Percentiles rank a stretch among this genome's conserved stretches.
Evolutionary conservation across 73 alveolate species (phyloP).

Genomic region (Paraurostyla sp.): DNA sequence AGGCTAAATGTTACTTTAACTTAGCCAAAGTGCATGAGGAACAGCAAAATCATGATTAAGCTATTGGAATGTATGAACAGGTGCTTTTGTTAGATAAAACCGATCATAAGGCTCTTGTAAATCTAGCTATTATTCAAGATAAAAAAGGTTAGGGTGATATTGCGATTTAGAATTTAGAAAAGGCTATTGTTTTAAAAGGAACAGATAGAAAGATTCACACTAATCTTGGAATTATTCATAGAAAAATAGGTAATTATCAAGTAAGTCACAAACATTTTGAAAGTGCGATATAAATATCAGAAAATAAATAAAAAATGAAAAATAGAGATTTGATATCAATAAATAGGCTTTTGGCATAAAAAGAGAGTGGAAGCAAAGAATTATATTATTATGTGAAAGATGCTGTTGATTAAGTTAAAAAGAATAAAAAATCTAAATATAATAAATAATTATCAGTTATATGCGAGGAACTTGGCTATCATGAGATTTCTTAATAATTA

Average conservation of each 20-base stretch:
- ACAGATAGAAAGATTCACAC: slow-evolving; percentile 46
- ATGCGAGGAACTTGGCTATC: slow-evolving; percentile 8
- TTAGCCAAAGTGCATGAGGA: slow-evolving; percentile 39
- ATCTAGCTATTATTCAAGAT: slow-evolving; percentile 23
- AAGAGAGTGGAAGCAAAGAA: background rate
- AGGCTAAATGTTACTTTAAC: slow-evolving; percentile 12
- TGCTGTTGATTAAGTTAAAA: background rate
- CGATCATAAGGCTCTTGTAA: slow-evolving; percentile 33
- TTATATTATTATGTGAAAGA: background rate
- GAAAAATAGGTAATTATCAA: slow-evolving; percentile 36
- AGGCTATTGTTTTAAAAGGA: slow-evolving; percentile 29
- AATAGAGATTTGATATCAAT: slow-evolving; percentile 2
- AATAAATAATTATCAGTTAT: slow-evolving; percentile 2
- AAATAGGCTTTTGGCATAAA: background rate
- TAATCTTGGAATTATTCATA: slow-evolving; percentile 18
- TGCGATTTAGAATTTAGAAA: slow-evolving; percentile 4
- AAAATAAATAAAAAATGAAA: background rate
- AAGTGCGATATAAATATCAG: background rate
- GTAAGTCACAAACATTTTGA: background rate
- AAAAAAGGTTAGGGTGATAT: background rate
- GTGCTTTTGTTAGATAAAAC: background rate
- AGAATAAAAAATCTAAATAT: slow-evolving; percentile 11
- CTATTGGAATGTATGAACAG: background rate
- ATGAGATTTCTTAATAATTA: slow-evolving; percentile 7
- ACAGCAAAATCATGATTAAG: background rate